Conservation (phyloP, 2,329 filamentous ascomycete species). For the Pseudogymnoascus sp. region DNA sequence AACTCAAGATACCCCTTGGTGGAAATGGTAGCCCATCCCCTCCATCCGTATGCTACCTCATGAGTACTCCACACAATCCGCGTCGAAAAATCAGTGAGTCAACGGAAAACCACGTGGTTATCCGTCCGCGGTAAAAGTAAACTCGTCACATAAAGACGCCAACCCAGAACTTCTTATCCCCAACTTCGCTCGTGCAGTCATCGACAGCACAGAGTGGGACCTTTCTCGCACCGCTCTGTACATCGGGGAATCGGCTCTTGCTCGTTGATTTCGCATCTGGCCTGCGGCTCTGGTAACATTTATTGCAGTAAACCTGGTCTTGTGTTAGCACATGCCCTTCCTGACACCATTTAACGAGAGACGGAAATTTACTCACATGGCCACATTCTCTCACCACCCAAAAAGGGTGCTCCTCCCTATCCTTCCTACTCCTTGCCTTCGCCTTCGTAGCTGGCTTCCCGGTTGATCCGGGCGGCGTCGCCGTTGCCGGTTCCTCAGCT, state of each 20-base stretch:
- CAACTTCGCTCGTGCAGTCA: constrained; percentile 45
- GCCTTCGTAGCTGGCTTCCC: constrained; percentile 28
- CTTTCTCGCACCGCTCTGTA: constrained; percentile 13
- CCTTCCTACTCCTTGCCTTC: constrained; percentile 41
- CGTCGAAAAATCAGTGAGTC: background rate
- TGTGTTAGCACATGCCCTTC: constrained; percentile 18
- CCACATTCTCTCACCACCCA: constrained; percentile 89
- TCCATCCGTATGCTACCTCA: background rate
- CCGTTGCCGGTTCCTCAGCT: constrained; percentile 23
- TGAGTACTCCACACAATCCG: background rate
- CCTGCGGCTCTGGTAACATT: constrained; percentile 50
- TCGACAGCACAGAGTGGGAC: constrained; percentile 45
- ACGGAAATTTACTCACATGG: constrained; percentile 55
- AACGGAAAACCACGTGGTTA: background rate
- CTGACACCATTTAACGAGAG: background rate
- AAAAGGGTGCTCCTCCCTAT: constrained; percentile 68
- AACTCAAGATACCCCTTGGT: background rate
- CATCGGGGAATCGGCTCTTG: constrained; percentile 20
- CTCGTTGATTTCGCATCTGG: constrained; percentile 30
- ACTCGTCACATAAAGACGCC: constrained; percentile 42
- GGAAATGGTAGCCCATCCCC: background rate
- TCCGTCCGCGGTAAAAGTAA: background rate
- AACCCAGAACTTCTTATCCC: constrained; percentile 49
- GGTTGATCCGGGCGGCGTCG: background rate
- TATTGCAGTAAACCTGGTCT: constrained; percentile 52